Evolutionary conservation across 2,329 filamentous ascomycete species (phyloP), one percentile per base, ranked within the genome.

Genomic region (Alternaria angustiovoidea): DNA sequence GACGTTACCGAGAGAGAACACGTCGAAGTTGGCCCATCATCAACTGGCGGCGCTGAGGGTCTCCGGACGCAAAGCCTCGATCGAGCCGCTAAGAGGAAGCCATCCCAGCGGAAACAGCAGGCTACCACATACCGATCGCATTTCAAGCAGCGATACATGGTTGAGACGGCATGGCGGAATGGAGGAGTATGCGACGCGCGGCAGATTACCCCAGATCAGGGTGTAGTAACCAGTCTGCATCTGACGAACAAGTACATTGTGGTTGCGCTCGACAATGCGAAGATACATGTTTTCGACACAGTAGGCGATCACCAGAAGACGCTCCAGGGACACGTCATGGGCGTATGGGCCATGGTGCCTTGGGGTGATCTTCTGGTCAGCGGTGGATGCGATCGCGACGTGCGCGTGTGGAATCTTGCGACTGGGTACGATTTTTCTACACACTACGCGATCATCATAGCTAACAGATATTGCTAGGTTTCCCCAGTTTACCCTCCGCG

Each of bases 281-380:
- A 96, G 82, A 99, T 99, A 46, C 95, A 99, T 79, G 94, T 99
- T 26, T 99, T 98, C 75, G 92, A 98, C 77, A 94, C 93, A 0
- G 88, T 95, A 67, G 95, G 95, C 34, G 89, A 93, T 69, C 89
- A 93, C 65, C 89, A 96, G 70, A 92, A 93, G 76, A 97, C 93
- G 2, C 82, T 99, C 28, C 91, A 95, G 74, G 95, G 95, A 11
- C 95, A 99, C 81, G 92, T 98, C 44, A 99, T 99, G 95, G 95
- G 95, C 41, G 95, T 99, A 20, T 99, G 95, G 95, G 95, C 95
- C 49, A 98, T 99, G 94, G 93, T 99, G 24, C 95, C 95, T 7
- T 97, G 94, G 92, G 94, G 92, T 61, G 94, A 99, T 77, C 91
- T 92, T 54, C 85, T 99, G 62, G 95, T 99, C 61, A 97, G 93